These are phyloP conservation scores for Cystobasidium sp. DNA, from an alignment of 1,284 basidiomycete species.

Conservation along the genomic window DNA sequence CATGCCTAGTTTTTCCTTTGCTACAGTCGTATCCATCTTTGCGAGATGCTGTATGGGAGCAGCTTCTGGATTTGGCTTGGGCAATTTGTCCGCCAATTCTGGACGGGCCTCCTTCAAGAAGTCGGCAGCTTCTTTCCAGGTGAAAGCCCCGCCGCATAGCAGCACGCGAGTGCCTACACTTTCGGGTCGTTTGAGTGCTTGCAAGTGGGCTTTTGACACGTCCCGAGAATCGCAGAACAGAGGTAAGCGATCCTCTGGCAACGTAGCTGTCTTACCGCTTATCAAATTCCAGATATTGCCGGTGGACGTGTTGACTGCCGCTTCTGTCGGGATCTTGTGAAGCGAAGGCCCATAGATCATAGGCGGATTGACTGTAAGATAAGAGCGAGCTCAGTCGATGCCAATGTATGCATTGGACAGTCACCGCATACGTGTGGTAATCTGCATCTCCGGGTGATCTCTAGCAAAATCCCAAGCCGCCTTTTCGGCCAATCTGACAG, in stretches of 20 bases:
- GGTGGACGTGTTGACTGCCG: slow-evolving; percentile 50
- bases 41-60: slow-evolving; percentile 20
- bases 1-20: slow-evolving; percentile 7
- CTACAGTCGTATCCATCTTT: slow-evolving; percentile 13
- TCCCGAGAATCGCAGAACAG: slow-evolving; percentile 58
- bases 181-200: slow-evolving; percentile 52
- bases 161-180: slow-evolving; percentile 55
- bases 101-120: slow-evolving; percentile 7
- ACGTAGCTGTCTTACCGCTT: slow-evolving; percentile 45
- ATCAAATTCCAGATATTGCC: slow-evolving; percentile 48
- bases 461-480: slow-evolving; percentile 51
- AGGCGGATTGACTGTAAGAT: slow-evolving; percentile 42
- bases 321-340: slow-evolving; percentile 47
- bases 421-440: slow-evolving; percentile 8
- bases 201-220: slow-evolving; percentile 56
- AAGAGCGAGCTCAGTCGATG: neutral
- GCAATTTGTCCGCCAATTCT: slow-evolving; percentile 32
- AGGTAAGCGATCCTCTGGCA: slow-evolving; percentile 47
- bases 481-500: slow-evolving; percentile 47
- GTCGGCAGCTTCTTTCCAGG: slow-evolving; percentile 23
- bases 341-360: slow-evolving; percentile 48
- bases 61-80: slow-evolving; percentile 8
- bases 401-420: too few species aligned
- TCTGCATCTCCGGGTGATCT: slow-evolving; percentile 44
- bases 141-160: slow-evolving; percentile 28